Conservation (phyloP, 2,329 filamentous ascomycete species). For the Aspergillus caelatus region DNA sequence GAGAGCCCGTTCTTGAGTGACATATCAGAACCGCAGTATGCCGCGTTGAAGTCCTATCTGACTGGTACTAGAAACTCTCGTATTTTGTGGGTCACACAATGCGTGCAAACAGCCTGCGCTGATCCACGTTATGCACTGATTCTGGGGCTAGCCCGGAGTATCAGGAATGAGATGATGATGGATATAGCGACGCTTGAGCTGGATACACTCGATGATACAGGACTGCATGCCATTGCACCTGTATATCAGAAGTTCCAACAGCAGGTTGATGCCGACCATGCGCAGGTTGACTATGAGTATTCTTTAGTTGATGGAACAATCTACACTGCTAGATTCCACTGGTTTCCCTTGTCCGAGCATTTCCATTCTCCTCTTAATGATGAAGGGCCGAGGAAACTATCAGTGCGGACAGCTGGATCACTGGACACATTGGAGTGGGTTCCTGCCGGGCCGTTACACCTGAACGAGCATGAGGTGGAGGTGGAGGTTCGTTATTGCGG, state of each 20-base stretch:
- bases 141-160: conserved; percentile 14
- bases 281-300: conserved; percentile 2
- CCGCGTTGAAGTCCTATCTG: no score
- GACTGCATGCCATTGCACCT: neutral
- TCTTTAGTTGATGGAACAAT: neutral
- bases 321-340: neutral
- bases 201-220: conserved; percentile 10
- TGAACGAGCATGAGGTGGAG: neutral
- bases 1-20: conserved; percentile 14
- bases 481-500: neutral
- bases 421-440: no score
- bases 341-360: neutral
- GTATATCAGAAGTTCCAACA: conserved; percentile 12
- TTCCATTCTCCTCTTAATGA: neutral
- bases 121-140: conserved; percentile 16
- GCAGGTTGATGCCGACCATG: neutral
- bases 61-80: no score
- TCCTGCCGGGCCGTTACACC: no score
- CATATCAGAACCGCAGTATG: no score
- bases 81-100: conserved; percentile 11
- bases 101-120: conserved; percentile 9
- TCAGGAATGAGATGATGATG: conserved; percentile 10
- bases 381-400: neutral
- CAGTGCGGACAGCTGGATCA: no score
- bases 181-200: conserved; percentile 16